Percentiles rank a stretch among this genome's conserved stretches.
Evolutionary conservation across 2,329 filamentous ascomycete genomes (phyloP).

Genomic region (Pseudogymnoascus sp.): DNA sequence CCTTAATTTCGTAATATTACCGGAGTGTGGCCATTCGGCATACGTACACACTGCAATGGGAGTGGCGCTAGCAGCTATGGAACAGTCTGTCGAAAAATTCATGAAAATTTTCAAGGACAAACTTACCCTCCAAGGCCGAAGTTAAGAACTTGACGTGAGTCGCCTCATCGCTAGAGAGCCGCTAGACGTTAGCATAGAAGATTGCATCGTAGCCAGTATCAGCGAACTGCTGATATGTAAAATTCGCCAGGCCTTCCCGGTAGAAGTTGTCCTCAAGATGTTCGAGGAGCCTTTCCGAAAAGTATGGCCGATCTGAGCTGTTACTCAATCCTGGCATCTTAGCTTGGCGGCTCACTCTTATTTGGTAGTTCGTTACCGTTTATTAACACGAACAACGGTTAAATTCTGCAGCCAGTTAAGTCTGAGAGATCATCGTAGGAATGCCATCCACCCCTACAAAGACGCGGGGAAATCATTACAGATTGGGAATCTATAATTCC

Average conservation of each 20-base stretch:
- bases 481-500: background rate
- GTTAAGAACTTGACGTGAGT: conserved; percentile 51
- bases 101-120: background rate
- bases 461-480: background rate
- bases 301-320: background rate
- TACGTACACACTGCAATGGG: conserved; percentile 50
- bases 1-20: too few species aligned
- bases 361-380: background rate
- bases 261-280: conserved; percentile 58
- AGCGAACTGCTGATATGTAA: conserved; percentile 43
- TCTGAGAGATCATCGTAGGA: background rate
- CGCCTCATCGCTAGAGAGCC: conserved; percentile 46
- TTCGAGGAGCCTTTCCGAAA: conserved; percentile 31
- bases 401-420: background rate
- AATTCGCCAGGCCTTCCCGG: conserved; percentile 49
- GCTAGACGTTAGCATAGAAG: conserved; percentile 51
- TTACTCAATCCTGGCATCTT: background rate
- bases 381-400: background rate
- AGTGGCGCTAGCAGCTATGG: conserved; percentile 33
- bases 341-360: background rate
- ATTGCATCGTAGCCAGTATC: conserved; percentile 41
- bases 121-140: conserved; percentile 29
- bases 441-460: background rate
- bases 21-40: conserved; percentile 17
- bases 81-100: background rate